Evolutionary conservation across 1,284 basidiomycete species (phyloP).

Genomic region (Malassezia vespertilionis): DNA sequence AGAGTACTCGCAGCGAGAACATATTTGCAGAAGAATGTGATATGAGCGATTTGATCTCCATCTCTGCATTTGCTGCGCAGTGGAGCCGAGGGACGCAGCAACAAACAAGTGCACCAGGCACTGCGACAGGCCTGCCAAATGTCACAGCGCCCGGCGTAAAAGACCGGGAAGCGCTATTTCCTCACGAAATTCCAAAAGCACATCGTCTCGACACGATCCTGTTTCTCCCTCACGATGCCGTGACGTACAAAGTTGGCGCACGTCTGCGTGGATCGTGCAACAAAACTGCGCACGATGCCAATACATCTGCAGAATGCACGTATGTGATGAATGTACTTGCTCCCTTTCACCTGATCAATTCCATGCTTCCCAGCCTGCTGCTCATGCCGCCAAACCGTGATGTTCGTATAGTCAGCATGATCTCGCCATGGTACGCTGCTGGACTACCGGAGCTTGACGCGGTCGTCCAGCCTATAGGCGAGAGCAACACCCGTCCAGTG

Average conservation of each 20-base stretch:
- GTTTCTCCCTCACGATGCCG: slow-evolving; percentile 15
- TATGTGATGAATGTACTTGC: slow-evolving; percentile 27
- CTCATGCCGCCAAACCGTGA: slow-evolving; percentile 30
- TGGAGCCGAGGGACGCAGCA: slow-evolving; percentile 25
- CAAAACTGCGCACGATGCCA: neutral
- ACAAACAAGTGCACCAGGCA: neutral
- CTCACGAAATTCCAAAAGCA: neutral
- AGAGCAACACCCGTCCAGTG: neutral
- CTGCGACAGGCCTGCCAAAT: neutral
- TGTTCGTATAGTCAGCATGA: slow-evolving; percentile 28
- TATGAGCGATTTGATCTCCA: slow-evolving; percentile 18
- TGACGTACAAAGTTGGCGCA: slow-evolving; percentile 5
- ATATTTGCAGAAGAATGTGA: slow-evolving; percentile 42
- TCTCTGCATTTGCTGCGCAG: slow-evolving; percentile 24
- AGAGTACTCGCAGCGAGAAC: slow-evolving; percentile 29
- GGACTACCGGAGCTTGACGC: slow-evolving; percentile 25
- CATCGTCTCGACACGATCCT: slow-evolving; percentile 19
- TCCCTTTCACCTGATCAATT: slow-evolving; percentile 34
- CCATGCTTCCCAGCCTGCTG: slow-evolving; percentile 29
- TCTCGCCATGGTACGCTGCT: slow-evolving; percentile 38
- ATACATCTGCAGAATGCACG: neutral
- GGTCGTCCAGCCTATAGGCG: slow-evolving; percentile 12
- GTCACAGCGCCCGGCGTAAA: neutral
- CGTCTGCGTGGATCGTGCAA: neutral
- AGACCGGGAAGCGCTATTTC: neutral